Evolutionary conservation across 2,329 filamentous ascomycete species (phyloP), one percentile per base, ranked within the genome.

Genomic region (Xylaria sp.): DNA sequence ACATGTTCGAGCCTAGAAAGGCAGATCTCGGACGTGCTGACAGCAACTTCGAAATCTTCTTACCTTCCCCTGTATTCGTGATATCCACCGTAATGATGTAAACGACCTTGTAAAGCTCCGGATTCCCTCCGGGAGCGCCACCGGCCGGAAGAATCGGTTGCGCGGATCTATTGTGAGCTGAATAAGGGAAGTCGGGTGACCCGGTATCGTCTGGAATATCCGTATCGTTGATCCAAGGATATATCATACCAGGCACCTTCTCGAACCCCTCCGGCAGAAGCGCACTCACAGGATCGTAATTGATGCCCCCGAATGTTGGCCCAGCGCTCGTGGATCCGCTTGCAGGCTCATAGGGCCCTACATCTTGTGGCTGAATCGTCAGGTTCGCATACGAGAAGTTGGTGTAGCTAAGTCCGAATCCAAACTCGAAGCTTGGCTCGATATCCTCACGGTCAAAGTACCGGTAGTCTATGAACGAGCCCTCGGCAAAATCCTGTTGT

Each of bases 381-480:
- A 95, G 80, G 77, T 91, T 83, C n/a, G 89, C 88, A 82, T 93
- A 93, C 60, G 86, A 79, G 76, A 96, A 94, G 6, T 85, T 92
- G 0, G 92, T 93, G 85, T 95, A 97, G n/a, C 88, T 91, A 5
- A 97, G 83, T 61, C 93, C 93, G 74, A 86, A 92, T 7, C 93
- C 93, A 73, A 96, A 96, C 76, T 93, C 91, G 80, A 90, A 96
- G 71, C 91, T 87, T 1, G 92, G 91, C 2, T 88, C 87, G 60
- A 87, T 85, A 72, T 86, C 81, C 30, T 79, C 77, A 73, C 85
- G 84, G 81, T 96, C 93, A 65, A 96, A 94, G 75, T 89, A 84
- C 45, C 90, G 86, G 82, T 93, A 93, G 80, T 96, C 93, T 74
- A 97, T 93, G 78, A 94, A 93, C 50, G 91, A 83, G 28, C 93